Percentiles rank a stretch among this genome's conserved stretches.
Evolutionary conservation across 1,284 basidiomycete species (phyloP).

Genomic region (Marasmius sp.): DNA sequence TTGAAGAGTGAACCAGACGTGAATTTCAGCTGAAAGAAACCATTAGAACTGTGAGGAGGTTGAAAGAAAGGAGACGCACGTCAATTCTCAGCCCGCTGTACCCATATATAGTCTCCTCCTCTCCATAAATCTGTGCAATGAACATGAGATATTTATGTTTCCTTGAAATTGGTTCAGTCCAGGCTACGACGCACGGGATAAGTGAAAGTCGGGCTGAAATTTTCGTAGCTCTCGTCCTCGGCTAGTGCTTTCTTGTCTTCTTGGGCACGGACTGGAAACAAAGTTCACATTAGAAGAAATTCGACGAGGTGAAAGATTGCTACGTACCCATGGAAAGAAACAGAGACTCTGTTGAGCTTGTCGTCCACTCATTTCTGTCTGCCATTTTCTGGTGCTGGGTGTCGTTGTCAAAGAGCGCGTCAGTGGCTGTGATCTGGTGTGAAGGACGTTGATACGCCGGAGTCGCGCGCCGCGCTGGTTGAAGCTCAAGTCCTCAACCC

Average conservation of each 20-base stretch:
- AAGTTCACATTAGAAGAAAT: not conserved
- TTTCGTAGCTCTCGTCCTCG: slow-evolving; percentile 58
- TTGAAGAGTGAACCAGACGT: slow-evolving; percentile 85
- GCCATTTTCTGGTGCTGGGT: not conserved
- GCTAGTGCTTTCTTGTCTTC: slow-evolving; percentile 63
- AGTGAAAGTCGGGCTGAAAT: slow-evolving; percentile 83
- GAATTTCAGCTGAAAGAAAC: slow-evolving; percentile 60
- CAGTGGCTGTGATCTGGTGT: not conserved
- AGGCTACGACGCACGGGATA: slow-evolving; percentile 65
- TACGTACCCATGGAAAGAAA: slow-evolving; percentile 67
- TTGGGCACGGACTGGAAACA: slow-evolving; percentile 52
- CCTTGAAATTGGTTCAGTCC: not conserved
- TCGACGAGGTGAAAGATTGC: not conserved
- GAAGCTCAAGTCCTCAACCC: not conserved
- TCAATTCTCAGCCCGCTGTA: slow-evolving; percentile 84
- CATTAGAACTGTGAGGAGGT: not conserved
- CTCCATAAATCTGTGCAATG: slow-evolving; percentile 78
- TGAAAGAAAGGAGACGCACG: slow-evolving; percentile 45
- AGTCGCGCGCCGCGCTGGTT: not conserved
- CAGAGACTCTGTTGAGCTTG: slow-evolving; percentile 80
- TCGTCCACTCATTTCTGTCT: slow-evolving; percentile 51
- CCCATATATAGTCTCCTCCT: slow-evolving; percentile 96
- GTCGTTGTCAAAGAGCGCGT: not conserved
- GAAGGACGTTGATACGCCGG: not conserved
- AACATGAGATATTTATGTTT: not conserved